Evolutionary conservation across 2,329 filamentous ascomycete species (phyloP).

Genomic region (Colletotrichum abscissum): DNA sequence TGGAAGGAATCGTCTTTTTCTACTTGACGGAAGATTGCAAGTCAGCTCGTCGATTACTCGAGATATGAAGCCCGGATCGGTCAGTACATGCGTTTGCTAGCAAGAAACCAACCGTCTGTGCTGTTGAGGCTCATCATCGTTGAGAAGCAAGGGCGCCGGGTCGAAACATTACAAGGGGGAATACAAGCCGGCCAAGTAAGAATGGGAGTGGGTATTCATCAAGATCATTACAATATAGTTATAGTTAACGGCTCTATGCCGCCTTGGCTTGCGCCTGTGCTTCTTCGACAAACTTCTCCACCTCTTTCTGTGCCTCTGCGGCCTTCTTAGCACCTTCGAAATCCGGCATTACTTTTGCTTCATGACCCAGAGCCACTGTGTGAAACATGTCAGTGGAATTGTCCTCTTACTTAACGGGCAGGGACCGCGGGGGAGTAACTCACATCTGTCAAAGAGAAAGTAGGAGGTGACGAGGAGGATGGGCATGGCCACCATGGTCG

Average conservation of each 20-base stretch:
- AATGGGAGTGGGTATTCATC: slow-evolving; percentile 23
- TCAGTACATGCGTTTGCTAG: neutral
- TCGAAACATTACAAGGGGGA: too few relatives aligned
- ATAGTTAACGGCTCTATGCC: neutral
- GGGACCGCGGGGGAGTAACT: slow-evolving; percentile 36
- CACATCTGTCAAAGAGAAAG: slow-evolving; percentile 62
- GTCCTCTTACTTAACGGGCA: too few relatives aligned
- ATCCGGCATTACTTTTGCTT: slow-evolving; percentile 42
- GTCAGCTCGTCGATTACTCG: too few relatives aligned
- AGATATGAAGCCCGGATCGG: too few relatives aligned
- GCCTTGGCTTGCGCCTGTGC: slow-evolving; percentile 12
- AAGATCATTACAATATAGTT: slow-evolving; percentile 17
- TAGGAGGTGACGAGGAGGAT: slow-evolving; percentile 67
- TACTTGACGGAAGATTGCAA: neutral
- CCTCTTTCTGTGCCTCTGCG: neutral
- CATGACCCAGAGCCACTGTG: slow-evolving; percentile 47
- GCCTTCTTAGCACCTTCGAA: slow-evolving; percentile 10
- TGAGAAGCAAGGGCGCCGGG: neutral
- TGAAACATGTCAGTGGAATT: neutral
- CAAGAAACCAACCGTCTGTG: neutral
- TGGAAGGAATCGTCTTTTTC: too few relatives aligned
- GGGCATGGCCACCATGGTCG: slow-evolving; percentile 63
- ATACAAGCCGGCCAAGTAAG: neutral
- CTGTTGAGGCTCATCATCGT: neutral
- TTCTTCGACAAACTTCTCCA: neutral